Base-by-base conservation (phyloP, 257 asterid genomes). In the Nyctanthes arbortristis region DNA sequence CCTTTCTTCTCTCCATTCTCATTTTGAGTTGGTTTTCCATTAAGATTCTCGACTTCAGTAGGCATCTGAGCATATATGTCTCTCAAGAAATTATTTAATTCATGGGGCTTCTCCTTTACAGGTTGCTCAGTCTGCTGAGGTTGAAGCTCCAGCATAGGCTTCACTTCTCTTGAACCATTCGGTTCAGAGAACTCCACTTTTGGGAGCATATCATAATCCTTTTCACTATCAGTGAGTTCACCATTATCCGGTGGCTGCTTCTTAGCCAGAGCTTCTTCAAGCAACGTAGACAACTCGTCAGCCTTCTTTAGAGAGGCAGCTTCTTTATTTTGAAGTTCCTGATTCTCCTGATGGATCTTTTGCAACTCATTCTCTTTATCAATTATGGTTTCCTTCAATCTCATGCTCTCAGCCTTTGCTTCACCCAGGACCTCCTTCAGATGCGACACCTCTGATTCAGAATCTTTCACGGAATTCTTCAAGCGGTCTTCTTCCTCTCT, bases 161-260 rank as follows among this genome's bases (percentile, higher is more conserved):
- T 82, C 63, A 80, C 83, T 18, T 82, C 93, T 45, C 77, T 87
- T 54, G 54, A 67, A 32, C 97, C 99, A 39, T 94, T 94, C 71
- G 84, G 90, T 80, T 94, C 99, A 37, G 94, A 89, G 35, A 91
- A 94, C 76, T 82, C 95, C 65, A 94, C 95, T 78, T 88, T 86
- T 9, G 99, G 95, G 20, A 91, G 97, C 87, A 91, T 78, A 70
- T 89, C 92, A 12, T 91, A 89, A 65, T 82, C 96, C 59, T 94
- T 89, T 73, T 94, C 93, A 54, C 90, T 84, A 35, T 85, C 96
- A 0, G 96, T 79, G 54, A 87, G 84, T 72, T 85, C 96, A 22
- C 76, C 85, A 63, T 80, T 87, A 76, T 72, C 91, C 78, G 71
- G 81, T 61, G 43, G 77, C 61, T 77, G 84, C 74, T 80, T 85